Conservation (phyloP, 176 grass and related monocot genomes). For the Avena eriantha region DNA sequence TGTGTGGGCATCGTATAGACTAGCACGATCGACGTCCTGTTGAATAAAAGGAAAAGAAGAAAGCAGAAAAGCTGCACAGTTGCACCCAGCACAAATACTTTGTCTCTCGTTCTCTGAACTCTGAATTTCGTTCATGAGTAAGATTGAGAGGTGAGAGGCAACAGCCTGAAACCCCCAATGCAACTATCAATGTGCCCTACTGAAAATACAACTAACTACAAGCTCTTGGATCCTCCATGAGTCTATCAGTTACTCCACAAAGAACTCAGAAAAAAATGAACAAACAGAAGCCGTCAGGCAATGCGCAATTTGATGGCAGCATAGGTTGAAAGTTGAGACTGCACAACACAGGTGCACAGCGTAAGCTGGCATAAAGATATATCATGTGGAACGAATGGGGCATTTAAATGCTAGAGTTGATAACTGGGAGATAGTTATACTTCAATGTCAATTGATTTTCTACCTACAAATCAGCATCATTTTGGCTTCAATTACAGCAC, state of each 20-base stretch:
- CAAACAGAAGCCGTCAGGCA: neutral
- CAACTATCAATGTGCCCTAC: neutral
- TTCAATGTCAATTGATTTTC: neutral
- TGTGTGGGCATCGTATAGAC: no score
- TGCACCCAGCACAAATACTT: no score
- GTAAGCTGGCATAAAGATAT: neutral
- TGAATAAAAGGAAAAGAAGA: no score
- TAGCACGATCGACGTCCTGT: no score
- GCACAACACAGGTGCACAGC: neutral
- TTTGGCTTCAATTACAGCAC: neutral
- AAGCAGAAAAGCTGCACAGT: no score
- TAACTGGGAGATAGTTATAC: neutral
- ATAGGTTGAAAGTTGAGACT: neutral
- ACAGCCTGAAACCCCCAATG: neutral
- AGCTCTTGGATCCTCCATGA: neutral
- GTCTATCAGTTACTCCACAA: neutral
- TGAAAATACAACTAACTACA: neutral
- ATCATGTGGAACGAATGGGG: neutral
- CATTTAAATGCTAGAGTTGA: neutral
- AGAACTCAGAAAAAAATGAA: neutral
- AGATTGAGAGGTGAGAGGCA: no score
- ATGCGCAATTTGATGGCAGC: neutral
- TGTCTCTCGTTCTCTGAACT: no score
- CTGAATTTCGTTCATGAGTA: no score
- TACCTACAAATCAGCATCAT: neutral